These are phyloP conservation scores for Macrolepiota albuminosa DNA, from an alignment of 768 basidiomycete species.

Conservation along the genomic window DNA sequence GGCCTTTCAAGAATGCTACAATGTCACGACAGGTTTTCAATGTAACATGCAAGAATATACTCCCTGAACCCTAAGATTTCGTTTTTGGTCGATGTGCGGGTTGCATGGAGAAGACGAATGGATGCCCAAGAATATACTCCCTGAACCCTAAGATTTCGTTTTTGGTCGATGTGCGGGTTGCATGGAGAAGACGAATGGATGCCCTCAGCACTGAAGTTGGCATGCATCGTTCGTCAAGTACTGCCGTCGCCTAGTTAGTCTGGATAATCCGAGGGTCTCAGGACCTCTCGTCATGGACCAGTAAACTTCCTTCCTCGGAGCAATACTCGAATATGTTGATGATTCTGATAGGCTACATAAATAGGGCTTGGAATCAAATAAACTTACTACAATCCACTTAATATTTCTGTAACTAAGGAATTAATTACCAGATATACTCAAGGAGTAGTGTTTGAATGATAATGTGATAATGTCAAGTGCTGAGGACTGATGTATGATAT, in stretches of 20 bases:
- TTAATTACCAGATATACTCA: neutral
- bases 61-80: neutral
- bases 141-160: neutral
- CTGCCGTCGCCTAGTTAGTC: neutral
- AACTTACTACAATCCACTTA: neutral
- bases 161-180: neutral
- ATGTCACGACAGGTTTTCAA: slow-evolving; percentile 2
- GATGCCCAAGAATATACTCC: slow-evolving; percentile 5
- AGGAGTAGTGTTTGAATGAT: neutral
- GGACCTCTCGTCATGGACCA: neutral
- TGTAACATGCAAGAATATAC: neutral
- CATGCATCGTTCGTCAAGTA: neutral
- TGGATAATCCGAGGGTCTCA: neutral
- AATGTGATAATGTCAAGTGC: neutral
- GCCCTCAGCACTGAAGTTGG: neutral
- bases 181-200: neutral
- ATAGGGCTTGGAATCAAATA: neutral
- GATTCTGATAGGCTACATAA: neutral
- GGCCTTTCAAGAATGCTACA: slow-evolving; percentile 4
- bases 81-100: neutral
- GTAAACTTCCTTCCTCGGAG: neutral
- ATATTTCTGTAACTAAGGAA: neutral
- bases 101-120: neutral
- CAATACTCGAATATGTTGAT: neutral
- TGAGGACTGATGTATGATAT: neutral